Conservation (phyloP, 1,284 basidiomycete genomes). For the Microstroma glucosiphilum region DNA sequence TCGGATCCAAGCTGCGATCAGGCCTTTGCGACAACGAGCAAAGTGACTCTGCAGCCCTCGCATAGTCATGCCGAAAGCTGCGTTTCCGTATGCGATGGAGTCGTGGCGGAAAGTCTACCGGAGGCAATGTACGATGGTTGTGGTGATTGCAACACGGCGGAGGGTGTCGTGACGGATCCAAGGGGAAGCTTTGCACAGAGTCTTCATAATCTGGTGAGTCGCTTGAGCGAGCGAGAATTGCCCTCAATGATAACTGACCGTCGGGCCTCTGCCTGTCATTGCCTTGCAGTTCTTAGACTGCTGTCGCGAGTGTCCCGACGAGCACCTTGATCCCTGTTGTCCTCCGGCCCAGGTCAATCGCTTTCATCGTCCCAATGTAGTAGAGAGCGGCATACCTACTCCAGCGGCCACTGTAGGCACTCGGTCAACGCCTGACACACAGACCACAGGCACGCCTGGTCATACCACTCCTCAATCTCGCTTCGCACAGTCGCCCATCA, state of each 20-base stretch:
- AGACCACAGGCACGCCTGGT: background rate
- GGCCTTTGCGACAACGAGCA: too few relatives aligned
- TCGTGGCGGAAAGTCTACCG: too few relatives aligned
- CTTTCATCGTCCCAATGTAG: background rate
- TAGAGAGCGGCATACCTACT: background rate
- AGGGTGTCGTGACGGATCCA: background rate
- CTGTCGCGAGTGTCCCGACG: constrained; percentile 11
- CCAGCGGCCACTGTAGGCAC: constrained; percentile 1
- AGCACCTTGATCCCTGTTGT: constrained; percentile 9
- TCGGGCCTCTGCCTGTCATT: background rate
- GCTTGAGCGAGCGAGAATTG: background rate
- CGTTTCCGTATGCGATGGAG: too few relatives aligned
- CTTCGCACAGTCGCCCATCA: background rate
- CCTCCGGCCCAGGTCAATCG: background rate
- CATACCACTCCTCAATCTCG: background rate
- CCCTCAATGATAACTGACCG: background rate
- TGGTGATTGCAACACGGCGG: background rate
- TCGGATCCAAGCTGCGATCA: too few relatives aligned
- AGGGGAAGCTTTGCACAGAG: background rate
- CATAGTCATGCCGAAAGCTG: too few relatives aligned
- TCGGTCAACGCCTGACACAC: background rate
- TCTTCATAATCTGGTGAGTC: constrained; percentile 11
- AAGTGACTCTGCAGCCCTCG: too few relatives aligned
- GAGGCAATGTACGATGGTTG: background rate
- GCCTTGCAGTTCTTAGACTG: background rate